Evolutionary conservation across 2,329 filamentous ascomycete species (phyloP).

Genomic region (Chrysosporium queenslandicum): DNA sequence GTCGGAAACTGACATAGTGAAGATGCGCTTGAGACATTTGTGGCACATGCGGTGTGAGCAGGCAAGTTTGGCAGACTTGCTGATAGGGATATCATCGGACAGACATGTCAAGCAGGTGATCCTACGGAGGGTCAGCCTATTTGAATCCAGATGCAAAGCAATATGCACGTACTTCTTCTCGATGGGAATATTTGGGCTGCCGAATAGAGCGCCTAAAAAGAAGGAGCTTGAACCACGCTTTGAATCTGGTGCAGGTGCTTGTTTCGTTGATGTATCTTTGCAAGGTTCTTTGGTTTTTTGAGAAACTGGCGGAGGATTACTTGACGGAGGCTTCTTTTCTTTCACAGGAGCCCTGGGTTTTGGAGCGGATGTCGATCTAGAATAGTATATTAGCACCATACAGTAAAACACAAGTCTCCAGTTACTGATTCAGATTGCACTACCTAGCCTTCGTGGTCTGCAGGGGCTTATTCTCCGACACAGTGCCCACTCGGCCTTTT

Average conservation of each 20-base stretch:
- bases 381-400: not conserved
- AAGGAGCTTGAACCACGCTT: slow-evolving; percentile 11
- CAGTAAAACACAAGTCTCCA: not conserved
- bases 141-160: not conserved
- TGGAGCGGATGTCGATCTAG: not conserved
- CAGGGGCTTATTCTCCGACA: not conserved
- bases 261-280: slow-evolving; percentile 4
- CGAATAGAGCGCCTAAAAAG: slow-evolving; percentile 7
- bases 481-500: not conserved
- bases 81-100: slow-evolving; percentile 53
- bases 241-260: not conserved
- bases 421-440: not conserved
- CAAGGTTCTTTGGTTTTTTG: not conserved
- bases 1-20: slow-evolving; percentile 65
- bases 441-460: slow-evolving; percentile 1
- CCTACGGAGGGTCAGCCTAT: slow-evolving; percentile 33
- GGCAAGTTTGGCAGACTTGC: slow-evolving; percentile 58
- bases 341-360: not conserved
- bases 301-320: not conserved
- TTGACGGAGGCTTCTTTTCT: not conserved
- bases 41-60: slow-evolving; percentile 78
- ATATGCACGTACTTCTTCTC: slow-evolving; percentile 15
- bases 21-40: slow-evolving; percentile 61
- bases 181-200: slow-evolving; percentile 5
- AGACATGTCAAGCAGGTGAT: slow-evolving; percentile 64